phyloP scores from a whole-genome alignment of 768 basidiomycete genomes.

The Cytidiella melzeri region DNA sequence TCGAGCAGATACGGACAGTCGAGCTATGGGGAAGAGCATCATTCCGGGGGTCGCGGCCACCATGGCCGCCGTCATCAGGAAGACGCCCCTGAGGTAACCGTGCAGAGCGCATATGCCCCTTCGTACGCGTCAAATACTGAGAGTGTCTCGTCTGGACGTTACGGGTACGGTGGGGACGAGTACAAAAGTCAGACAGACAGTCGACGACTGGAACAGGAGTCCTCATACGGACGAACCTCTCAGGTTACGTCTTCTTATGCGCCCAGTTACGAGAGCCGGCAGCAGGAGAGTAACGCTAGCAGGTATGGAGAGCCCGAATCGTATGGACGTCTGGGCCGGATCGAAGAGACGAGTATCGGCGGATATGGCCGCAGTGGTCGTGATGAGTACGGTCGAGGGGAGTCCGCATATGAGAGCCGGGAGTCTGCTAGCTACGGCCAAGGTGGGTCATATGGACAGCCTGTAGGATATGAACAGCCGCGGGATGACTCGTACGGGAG shows the following conservation, averaged over 20 bases:
- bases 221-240: not conserved
- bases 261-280: not conserved
- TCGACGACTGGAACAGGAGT: not conserved
- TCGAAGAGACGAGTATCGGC: too few species aligned
- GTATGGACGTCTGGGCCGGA: too few species aligned
- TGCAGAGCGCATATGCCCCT: too few species aligned
- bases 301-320: conserved; percentile 1
- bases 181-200: not conserved
- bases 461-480: not conserved
- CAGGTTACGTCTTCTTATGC: not conserved
- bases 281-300: not conserved
- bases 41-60: not conserved
- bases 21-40: not conserved
- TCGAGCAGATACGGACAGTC: not conserved
- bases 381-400: not conserved
- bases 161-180: not conserved
- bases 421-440: conserved; percentile 3
- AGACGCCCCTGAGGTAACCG: not conserved
- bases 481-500: conserved; percentile 6
- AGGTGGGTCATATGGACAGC: conserved; percentile 2
- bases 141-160: not conserved
- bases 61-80: not conserved
- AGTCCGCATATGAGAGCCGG: conserved; percentile 4
- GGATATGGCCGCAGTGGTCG: conserved; percentile 20
- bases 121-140: not conserved